Base-by-base conservation (phyloP, 768 basidiomycete genomes). In the Lactifluus piperatus region DNA sequence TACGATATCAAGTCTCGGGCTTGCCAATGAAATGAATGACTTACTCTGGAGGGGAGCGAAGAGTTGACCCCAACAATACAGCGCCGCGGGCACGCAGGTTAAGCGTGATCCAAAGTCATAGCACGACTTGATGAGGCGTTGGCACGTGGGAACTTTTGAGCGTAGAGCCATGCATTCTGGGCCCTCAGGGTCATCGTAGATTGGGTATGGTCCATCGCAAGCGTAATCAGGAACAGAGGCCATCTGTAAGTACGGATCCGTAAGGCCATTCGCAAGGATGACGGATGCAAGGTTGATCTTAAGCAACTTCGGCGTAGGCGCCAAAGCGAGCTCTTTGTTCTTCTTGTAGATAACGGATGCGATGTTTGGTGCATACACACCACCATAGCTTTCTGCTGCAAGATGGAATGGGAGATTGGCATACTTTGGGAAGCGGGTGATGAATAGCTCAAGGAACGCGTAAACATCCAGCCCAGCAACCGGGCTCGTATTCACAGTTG, bases 391-490 rank as follows among this genome's bases (percentile, higher is more conserved):
- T 71, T 91, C 89, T 0, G 86, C 87, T 20, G 86, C 87, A 62
- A 91, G 72, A 68, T 91, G 88, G 79, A 93, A 88, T 0, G 86
- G 81, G 8, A 75, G 72, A 24, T 73, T 73, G 10, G 85, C 76
- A 69, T 91, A 94, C 70, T 92, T 69, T 5, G 85, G 80, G 77
- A 83, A 94, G 43, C 85, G 78, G n/a, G 74, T 73, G 57, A 91
- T 73, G 81, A 92, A 93, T 44, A 93, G 79, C 65, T 90, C 79
- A 47, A 90, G 75, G 78, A 91, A 91, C 4, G 85, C 85, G 69
- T 88, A 86, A 13, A 99, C 92, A 60, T 98, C 94, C 71, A 88
- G 80, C 20, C 90, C 95, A 3, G 92, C 92, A 22, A 84, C 84
- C 4, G 91, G 91, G 55, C 85, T 88, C 46, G 80, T 90, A 71